Evolutionary conservation across 2,329 filamentous ascomycete genomes (phyloP).

Genomic region (Cladophialophora psammophila): DNA sequence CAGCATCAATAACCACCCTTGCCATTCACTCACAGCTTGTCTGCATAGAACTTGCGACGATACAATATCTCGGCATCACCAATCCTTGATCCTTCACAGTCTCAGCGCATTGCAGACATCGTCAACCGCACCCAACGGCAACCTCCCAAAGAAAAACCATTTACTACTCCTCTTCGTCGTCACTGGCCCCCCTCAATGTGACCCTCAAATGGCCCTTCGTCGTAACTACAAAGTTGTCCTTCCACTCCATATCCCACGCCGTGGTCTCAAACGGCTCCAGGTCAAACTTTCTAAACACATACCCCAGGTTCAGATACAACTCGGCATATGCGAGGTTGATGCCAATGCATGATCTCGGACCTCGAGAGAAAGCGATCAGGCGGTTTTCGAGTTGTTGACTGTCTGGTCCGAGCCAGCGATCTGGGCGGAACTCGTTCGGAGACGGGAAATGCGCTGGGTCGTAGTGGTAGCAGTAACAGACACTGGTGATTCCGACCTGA

Average conservation of each 20-base stretch:
- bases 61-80: background rate
- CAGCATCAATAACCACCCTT: no score
- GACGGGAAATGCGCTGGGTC: constrained; percentile 25
- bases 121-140: no score
- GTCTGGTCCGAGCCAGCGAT: constrained; percentile 26
- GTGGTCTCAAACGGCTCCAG: constrained; percentile 43
- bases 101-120: no score
- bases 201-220: constrained; percentile 28
- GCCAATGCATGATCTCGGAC: constrained; percentile 37
- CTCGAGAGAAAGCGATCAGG: constrained; percentile 31
- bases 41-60: background rate
- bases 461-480: constrained; percentile 24
- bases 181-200: constrained; percentile 9
- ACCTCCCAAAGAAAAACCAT: background rate
- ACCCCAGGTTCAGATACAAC: constrained; percentile 45
- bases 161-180: background rate
- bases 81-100: background rate
- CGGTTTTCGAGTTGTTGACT: constrained; percentile 21
- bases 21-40: no score
- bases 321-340: constrained; percentile 45
- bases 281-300: constrained; percentile 45
- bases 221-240: constrained; percentile 35
- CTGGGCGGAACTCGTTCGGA: constrained; percentile 28
- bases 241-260: constrained; percentile 43
- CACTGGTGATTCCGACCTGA: constrained; percentile 18